A percentile compares a stretch with the other conserved stretches of the same genome.
These are phyloP conservation scores for Castanea crenata DNA, from an alignment of 306 rosid genomes.

Conservation along the genomic window DNA sequence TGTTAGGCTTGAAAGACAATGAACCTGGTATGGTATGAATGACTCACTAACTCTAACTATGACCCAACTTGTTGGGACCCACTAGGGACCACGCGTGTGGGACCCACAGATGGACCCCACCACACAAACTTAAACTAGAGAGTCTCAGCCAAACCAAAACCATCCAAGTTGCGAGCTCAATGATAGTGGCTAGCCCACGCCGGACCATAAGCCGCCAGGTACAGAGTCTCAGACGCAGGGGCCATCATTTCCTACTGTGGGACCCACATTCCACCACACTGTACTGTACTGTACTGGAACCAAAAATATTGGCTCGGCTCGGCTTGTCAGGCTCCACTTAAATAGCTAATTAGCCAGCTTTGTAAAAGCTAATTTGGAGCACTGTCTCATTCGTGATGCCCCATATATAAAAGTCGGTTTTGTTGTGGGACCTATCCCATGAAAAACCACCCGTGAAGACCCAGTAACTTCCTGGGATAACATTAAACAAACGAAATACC, in stretches of 20 bases:
- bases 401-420: not conserved
- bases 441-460: not conserved
- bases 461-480: not conserved
- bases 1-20: not conserved
- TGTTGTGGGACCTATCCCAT: not conserved
- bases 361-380: slow-evolving; percentile 11
- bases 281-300: too few species aligned
- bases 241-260: slow-evolving; percentile 32
- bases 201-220: slow-evolving; percentile 58
- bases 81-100: not conserved
- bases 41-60: not conserved
- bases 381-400: slow-evolving; percentile 12
- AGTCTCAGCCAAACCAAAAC: not conserved
- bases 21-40: not conserved
- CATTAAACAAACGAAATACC: not conserved
- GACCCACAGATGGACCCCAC: too few species aligned
- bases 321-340: not conserved
- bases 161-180: slow-evolving; percentile 44
- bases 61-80: slow-evolving; percentile 14
- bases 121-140: too few species aligned
- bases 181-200: slow-evolving; percentile 72
- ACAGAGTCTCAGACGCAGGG: slow-evolving; percentile 6
- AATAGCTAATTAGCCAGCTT: slow-evolving; percentile 9
- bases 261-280: slow-evolving; percentile 46
- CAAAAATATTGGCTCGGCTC: not conserved